Conservation (phyloP, 768 basidiomycete genomes). For the Trametes meyenii region DNA sequence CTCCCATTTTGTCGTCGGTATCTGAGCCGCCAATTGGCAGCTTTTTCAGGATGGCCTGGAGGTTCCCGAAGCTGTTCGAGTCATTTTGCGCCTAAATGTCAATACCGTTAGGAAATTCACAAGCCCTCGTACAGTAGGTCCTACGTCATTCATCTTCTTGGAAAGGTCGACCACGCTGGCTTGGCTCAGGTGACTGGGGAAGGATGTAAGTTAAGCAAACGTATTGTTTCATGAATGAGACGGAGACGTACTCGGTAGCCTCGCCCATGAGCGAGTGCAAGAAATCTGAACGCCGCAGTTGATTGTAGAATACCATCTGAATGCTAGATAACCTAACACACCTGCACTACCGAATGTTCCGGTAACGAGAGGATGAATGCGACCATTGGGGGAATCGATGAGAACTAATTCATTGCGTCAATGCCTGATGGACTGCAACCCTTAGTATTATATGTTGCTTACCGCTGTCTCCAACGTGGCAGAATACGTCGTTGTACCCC, state of each 20-base stretch:
- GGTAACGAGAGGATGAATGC: constrained; percentile 64
- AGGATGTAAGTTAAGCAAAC: background rate
- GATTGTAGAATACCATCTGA: background rate
- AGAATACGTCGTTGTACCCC: constrained; percentile 73
- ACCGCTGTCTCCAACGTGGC: constrained; percentile 74
- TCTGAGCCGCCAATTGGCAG: constrained; percentile 51
- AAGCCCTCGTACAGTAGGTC: background rate
- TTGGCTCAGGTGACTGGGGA: constrained; percentile 55
- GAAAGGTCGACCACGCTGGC: constrained; percentile 62
- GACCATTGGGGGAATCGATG: constrained; percentile 57
- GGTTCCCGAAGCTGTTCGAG: constrained; percentile 36
- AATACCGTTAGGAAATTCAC: background rate
- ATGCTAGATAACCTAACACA: background rate
- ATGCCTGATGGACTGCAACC: background rate
- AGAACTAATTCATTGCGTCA: constrained; percentile 22
- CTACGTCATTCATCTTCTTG: constrained; percentile 48
- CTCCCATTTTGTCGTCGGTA: constrained; percentile 50
- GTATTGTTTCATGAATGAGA: background rate
- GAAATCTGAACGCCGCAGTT: constrained; percentile 55
- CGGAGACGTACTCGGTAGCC: constrained; percentile 55
- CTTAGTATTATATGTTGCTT: background rate
- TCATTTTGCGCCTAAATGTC: constrained; percentile 34
- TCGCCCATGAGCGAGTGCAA: constrained; percentile 66
- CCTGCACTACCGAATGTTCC: constrained; percentile 58
- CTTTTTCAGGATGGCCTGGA: constrained; percentile 51